Evolutionary conservation across 345 rosid genomes (phyloP), one percentile per base, ranked within the genome.

Genomic region (Gossypium arboreum): DNA sequence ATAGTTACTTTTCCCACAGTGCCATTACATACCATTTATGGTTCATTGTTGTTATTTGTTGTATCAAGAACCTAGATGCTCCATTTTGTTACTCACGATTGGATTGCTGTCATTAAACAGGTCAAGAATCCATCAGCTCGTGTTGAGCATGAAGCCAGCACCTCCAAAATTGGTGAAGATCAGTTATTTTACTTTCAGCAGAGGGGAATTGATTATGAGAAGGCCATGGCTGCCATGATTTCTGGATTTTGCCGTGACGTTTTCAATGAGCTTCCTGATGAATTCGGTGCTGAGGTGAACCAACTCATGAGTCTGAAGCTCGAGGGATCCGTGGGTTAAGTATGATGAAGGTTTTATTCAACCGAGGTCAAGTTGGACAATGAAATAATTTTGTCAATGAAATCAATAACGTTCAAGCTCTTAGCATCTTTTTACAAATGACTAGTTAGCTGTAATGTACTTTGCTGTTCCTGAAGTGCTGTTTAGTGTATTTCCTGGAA

Each of bases 161-260:
- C 97, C 55, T 93, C 99, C 7, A 95, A 95, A 85, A 95, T 90
- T 0, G 91, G 93, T 22, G 96, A 91, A 84, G 98, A 91, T 81
- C 98, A 95, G 85, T 87, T 93, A 9, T 95, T 95, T 84, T 95
- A 91, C 92, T 95, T 95, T 76, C 99, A 93, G 78, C 99, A 95
- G 67, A 90, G 98, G 79, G 99, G 99, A 43, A 84, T 94, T 0
- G 98, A 91, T 83, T 91, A 88, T 0, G 98, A 95, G 92, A 94
- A 84, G 79, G 99, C 98, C 10, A 89, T 95, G 96, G 98, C 98
- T 2, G 99, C 96, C 7, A 91, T 91, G 97, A 89, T 95, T 66
- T 72, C 97, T 20, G 97, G 98, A 66, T 94, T 92, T 75, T 94
- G 98, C 86, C 86, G 81, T 7, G 95, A 91, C 27, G 96, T 94